phyloP scores from a whole-genome alignment of 1,284 basidiomycete genomes.

The Naganishia albida region DNA sequence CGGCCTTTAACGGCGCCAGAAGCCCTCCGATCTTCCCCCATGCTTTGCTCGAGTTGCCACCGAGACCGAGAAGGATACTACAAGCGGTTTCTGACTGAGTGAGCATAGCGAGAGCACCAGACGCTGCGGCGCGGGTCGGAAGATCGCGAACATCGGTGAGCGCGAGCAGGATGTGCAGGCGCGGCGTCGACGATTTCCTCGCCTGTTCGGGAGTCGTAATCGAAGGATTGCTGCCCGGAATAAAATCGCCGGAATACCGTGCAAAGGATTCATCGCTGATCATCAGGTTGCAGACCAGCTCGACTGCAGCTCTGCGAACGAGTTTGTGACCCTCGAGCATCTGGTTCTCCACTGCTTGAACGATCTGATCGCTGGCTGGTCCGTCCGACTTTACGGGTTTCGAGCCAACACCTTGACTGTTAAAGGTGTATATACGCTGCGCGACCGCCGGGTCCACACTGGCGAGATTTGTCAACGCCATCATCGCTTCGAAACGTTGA shows the following conservation, averaged over 20 bases:
- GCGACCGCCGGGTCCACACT: slow-evolving; percentile 71
- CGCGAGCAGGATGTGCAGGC: slow-evolving; percentile 78
- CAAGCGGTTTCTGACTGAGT: slow-evolving; percentile 66
- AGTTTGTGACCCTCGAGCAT: slow-evolving; percentile 80
- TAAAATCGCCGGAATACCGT: slow-evolving; percentile 58
- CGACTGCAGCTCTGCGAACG: slow-evolving; percentile 80
- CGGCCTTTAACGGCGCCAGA: slow-evolving; percentile 55
- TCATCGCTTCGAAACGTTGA: slow-evolving; percentile 86
- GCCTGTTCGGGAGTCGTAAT: slow-evolving; percentile 19
- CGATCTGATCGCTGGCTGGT: slow-evolving; percentile 54
- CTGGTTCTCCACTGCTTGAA: slow-evolving; percentile 73
- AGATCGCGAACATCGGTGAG: slow-evolving; percentile 80
- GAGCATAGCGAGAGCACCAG: slow-evolving; percentile 79
- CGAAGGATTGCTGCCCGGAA: slow-evolving; percentile 6
- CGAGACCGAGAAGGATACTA: slow-evolving; percentile 56
- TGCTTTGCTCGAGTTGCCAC: slow-evolving; percentile 53
- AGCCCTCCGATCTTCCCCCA: slow-evolving; percentile 66
- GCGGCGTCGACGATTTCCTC: slow-evolving; percentile 40
- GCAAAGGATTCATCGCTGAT: slow-evolving; percentile 72
- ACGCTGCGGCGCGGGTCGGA: slow-evolving; percentile 76
- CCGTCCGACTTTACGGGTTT: slow-evolving; percentile 24
- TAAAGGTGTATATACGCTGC: slow-evolving; percentile 60
- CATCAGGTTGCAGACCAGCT: slow-evolving; percentile 91
- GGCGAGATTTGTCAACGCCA: slow-evolving; percentile 93
- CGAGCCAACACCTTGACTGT: background rate